These are phyloP conservation scores for Wickerhamiella pararugosa DNA, from an alignment of 1,139 yeast genomes.

Conservation along the genomic window DNA sequence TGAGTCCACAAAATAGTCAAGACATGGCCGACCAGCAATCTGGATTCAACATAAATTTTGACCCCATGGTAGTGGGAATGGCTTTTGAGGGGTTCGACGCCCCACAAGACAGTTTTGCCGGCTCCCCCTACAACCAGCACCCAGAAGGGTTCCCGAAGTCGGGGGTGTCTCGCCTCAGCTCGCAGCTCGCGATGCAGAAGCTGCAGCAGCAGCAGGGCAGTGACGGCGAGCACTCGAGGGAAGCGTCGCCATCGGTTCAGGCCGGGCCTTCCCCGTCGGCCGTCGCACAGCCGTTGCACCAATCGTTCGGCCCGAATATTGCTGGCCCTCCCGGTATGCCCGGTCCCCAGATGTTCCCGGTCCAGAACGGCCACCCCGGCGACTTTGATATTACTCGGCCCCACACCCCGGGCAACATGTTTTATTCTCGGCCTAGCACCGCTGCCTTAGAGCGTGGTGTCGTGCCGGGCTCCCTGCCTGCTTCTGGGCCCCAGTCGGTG, in stretches of 20 bases:
- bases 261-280: too few relatives aligned
- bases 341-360: too few relatives aligned
- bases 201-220: neutral
- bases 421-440: neutral
- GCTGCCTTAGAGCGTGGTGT: conserved; percentile 1
- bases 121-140: neutral
- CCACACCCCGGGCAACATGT: neutral
- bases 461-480: neutral
- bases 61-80: conserved; percentile 1
- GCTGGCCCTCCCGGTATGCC: too few relatives aligned
- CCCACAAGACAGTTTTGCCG: neutral
- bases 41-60: neutral
- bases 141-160: neutral
- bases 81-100: conserved; percentile 5
- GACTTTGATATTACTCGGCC: too few relatives aligned
- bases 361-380: too few relatives aligned
- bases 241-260: too few relatives aligned
- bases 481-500: neutral
- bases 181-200: conserved; percentile 1
- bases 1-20: too few relatives aligned
- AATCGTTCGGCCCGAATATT: too few relatives aligned
- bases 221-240: too few relatives aligned
- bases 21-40: too few relatives aligned
- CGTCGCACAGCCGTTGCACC: too few relatives aligned
- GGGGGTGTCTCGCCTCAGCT: conserved; percentile 2